Evolutionary conservation across 2,329 filamentous ascomycete species (phyloP), one percentile per base, ranked within the genome.

Genomic region (Claviceps pazoutovae): DNA sequence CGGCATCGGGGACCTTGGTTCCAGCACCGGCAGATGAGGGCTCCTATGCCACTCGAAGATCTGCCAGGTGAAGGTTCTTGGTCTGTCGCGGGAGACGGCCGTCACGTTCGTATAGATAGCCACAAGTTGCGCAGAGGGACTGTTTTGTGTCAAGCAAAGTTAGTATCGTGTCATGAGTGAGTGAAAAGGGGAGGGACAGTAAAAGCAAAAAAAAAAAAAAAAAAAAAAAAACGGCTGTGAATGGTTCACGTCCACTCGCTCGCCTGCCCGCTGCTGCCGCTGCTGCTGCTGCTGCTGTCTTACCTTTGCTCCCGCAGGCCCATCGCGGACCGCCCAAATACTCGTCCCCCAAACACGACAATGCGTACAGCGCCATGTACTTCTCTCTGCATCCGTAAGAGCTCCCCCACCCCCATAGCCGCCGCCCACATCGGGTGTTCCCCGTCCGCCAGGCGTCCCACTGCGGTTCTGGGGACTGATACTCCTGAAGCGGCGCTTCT

Each of bases 241-340:
- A 11, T 34, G 11, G 30, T 34, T 4, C 30, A 11, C 9, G 30
- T 34, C 11, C 30, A 34, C 30, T 34, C 9, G 30, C 30, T 30
- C 30, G 30, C 30, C 9, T 4, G 30, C 30, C 8, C 11, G 3
- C 30, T 26, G 23, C 23, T 26, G 23, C 26, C 9, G 26, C 1
- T 30, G 30, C 30, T 30, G 26, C 8, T 30, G 14, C 7, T 26
- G 26, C 30, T 11, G 30, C 9, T 34, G 14, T 16, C 86, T 76
- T 72, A 93, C 88, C 68, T 87, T 84, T 56, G 86, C 79, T 51
- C 90, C 91, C 51, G 79, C 74, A 14, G 93, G 93, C 23, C 93
- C 93, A 68, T 97, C 90, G 60, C 93, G 77, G 3, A 97, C 91
- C 48, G 88, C 90, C 93, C 93, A 98, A 8, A 96, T 88, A 30